Percentiles rank a stretch among this genome's conserved stretches.
Conservation (phyloP, 1,139 yeast species). For the Geotrichum citri-aurantii region DNA sequence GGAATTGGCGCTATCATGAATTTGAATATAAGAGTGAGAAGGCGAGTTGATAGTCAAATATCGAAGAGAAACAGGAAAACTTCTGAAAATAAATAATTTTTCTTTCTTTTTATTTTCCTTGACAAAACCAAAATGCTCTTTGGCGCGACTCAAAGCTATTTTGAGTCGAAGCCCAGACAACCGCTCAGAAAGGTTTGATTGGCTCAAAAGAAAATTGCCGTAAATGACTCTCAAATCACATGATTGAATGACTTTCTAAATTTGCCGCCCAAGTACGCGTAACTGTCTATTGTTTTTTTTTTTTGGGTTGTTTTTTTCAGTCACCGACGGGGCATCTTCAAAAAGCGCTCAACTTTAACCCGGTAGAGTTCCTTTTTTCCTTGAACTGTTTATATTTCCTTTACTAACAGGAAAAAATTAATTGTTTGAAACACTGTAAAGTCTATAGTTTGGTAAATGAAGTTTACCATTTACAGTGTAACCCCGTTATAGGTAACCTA, state of each 20-base stretch:
- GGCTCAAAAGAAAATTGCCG: neutral
- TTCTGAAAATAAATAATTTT: neutral
- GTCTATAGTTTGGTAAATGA: no score
- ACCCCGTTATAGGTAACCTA: no score
- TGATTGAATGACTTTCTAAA: no score
- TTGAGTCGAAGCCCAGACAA: neutral
- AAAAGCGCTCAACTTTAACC: neutral
- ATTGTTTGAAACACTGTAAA: no score
- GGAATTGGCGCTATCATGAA: neutral
- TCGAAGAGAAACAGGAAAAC: neutral
- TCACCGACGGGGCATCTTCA: neutral
- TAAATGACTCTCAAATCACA: neutral
- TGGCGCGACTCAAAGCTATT: neutral
- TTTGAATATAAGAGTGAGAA: neutral
- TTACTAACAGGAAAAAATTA: no score
- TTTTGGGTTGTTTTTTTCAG: neutral
- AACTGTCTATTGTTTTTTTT: no score
- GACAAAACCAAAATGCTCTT: neutral
- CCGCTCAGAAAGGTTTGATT: neutral
- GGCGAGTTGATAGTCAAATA: neutral
- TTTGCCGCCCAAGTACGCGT: no score
- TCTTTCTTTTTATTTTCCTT: neutral
- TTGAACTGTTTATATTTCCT: no score
- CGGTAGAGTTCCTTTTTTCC: no score
- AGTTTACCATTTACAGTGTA: no score